Evolutionary conservation across 2,329 filamentous ascomycete species (phyloP).

Genomic region (Dactylellina leptospora): DNA sequence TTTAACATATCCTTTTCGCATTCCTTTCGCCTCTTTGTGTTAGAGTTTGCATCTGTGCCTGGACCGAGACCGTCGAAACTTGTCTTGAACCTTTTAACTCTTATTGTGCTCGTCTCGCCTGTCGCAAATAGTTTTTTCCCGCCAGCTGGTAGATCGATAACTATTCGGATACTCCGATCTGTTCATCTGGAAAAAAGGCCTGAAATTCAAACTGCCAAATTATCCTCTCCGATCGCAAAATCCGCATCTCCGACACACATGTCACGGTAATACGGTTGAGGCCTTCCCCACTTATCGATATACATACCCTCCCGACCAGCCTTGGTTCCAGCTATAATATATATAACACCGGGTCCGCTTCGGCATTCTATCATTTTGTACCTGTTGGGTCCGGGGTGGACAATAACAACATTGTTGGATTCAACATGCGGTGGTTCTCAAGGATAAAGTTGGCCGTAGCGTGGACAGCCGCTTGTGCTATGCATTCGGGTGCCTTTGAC

Average conservation of each 20-base stretch:
- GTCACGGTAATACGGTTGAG: no score
- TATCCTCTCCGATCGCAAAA: conserved; percentile 7
- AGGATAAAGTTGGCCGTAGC: conserved; percentile 18
- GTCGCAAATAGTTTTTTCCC: background rate
- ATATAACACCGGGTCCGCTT: background rate
- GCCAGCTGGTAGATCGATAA: conserved; percentile 3
- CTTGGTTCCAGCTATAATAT: no score
- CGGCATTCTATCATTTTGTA: background rate
- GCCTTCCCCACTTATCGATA: no score
- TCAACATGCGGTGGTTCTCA: conserved; percentile 43
- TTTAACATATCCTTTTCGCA: background rate
- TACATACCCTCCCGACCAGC: no score
- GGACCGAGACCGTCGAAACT: conserved; percentile 16
- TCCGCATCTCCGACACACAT: no score
- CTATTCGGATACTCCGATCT: conserved; percentile 1
- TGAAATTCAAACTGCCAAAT: background rate
- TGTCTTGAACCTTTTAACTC: background rate
- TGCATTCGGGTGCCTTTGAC: conserved; percentile 35
- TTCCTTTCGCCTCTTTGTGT: background rate
- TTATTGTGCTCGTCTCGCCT: background rate
- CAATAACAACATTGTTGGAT: conserved; percentile 5
- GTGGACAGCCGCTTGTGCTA: conserved; percentile 33
- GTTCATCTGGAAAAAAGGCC: background rate
- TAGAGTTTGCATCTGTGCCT: conserved; percentile 10
- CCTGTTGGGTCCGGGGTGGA: conserved; percentile 11